Evolutionary conservation across 768 basidiomycete genomes (phyloP), one percentile per base, ranked within the genome.

Genomic region (Chalciporus pseudorubinellus): DNA sequence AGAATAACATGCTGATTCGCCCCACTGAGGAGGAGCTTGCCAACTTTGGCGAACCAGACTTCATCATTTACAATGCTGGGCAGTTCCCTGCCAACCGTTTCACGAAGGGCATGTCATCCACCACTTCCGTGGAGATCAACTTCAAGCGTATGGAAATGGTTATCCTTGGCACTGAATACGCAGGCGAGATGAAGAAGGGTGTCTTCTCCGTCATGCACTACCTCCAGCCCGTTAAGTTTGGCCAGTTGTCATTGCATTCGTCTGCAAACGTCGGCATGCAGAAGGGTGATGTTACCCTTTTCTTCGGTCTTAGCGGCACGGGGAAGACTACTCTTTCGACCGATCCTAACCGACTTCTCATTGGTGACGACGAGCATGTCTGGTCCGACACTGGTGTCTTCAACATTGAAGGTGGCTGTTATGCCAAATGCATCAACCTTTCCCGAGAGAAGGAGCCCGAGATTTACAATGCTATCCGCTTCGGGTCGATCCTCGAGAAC

Each of bases 91-190:
- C 97, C 61, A 99, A 99, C 72, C 89, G 97, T 39, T 98, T 98
- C 82, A 99, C 97, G 54, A 93, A 97, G 78, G 97, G 97, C 72
- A 98, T 98, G 97, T 95, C 92, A 55, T 97, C 94, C 10, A 92
- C 94, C 26, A 98, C 97, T 6, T 97, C 95, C 3, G 95, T 99
- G 44, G 95, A 98, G 75, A 92, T 99, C 79, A 99, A 99, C 83
- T 98, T 99, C 76, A 97, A 97, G 80, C 91, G 97, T 36, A 97
- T 94, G 93, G 97, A 99, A 73, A 99, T 99, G 97, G 95, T 99
- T 64, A 98, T 99, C 66, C 91, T 99, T 61, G 95, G 91, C 49
- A 95, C 93, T 22, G 94, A 98, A 69, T 98, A 98, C 66, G 94
- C 94, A 26, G 94, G 94, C 45, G 94, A 99, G 78, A 99, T 99